Percentiles rank a stretch among this genome's conserved stretches.
These are phyloP conservation scores for Paecilomyces dactylethromorphus DNA, from an alignment of 2,329 filamentous ascomycete species.

Conservation along the genomic window DNA sequence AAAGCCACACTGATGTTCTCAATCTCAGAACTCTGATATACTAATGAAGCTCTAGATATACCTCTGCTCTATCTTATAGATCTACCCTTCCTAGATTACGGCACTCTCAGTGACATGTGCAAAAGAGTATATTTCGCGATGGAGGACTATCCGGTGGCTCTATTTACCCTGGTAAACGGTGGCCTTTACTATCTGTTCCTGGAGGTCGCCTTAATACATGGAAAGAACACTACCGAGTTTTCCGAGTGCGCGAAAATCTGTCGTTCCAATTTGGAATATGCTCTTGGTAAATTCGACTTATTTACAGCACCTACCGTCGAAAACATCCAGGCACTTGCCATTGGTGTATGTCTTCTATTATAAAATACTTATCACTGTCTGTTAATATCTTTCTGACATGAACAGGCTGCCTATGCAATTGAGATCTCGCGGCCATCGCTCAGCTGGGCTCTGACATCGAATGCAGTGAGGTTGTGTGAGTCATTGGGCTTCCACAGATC, in stretches of 20 bases:
- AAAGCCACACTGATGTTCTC: not conserved
- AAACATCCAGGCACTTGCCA: slow-evolving; percentile 52
- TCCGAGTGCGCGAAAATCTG: slow-evolving; percentile 27
- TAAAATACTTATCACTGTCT: slow-evolving; percentile 21
- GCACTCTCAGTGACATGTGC: slow-evolving; percentile 31
- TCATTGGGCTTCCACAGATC: slow-evolving; percentile 55
- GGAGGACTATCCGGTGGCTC: slow-evolving; percentile 33
- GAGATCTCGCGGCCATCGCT: slow-evolving; percentile 57
- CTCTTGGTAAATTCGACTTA: slow-evolving; percentile 45
- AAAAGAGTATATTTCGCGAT: slow-evolving; percentile 38
- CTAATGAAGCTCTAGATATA: too few species aligned
- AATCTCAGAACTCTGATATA: slow-evolving; percentile 8
- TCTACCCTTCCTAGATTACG: slow-evolving; percentile 26
- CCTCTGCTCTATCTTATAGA: slow-evolving; percentile 14
- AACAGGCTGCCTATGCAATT: slow-evolving; percentile 54
- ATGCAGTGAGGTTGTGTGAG: slow-evolving; percentile 55
- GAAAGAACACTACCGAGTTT: slow-evolving; percentile 17
- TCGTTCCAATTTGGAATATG: slow-evolving; percentile 39
- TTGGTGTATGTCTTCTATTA: slow-evolving; percentile 43
- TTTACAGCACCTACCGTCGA: slow-evolving; percentile 50
- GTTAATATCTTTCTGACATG: not conserved
- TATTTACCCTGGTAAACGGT: slow-evolving; percentile 34
- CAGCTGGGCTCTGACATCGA: slow-evolving; percentile 56
- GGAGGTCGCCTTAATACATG: slow-evolving; percentile 17
- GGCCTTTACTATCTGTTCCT: slow-evolving; percentile 32